Percentiles rank a stretch among this genome's conserved stretches.
phyloP scores from a whole-genome alignment of 495 filamentous ascomycete genomes.

The Neurospora pannonica region DNA sequence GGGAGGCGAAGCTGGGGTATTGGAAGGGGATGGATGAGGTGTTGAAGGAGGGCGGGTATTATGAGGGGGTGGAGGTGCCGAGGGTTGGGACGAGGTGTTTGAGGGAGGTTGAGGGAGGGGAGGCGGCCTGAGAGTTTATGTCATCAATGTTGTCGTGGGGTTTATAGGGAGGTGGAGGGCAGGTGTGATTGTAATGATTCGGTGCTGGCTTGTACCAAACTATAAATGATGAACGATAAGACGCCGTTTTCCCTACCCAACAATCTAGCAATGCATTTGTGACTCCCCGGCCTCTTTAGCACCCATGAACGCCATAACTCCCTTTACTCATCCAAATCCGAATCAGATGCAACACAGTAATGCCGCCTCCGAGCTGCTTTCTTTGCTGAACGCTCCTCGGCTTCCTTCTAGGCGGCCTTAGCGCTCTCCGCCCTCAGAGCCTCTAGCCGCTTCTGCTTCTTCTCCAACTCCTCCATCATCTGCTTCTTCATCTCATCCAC shows the following conservation, averaged over 20 bases:
- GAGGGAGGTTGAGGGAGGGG: slow-evolving; percentile 4
- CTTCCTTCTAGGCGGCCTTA: not conserved
- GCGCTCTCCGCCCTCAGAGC: slow-evolving; percentile 30
- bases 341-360: not conserved
- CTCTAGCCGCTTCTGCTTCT: slow-evolving; percentile 44
- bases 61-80: slow-evolving; percentile 43
- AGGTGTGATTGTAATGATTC: not conserved
- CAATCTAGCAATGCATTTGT: not conserved
- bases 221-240: not conserved
- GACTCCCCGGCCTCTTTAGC: not conserved
- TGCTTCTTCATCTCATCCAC: slow-evolving; percentile 55
- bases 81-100: slow-evolving; percentile 13
- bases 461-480: slow-evolving; percentile 53
- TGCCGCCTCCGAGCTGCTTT: not conserved
- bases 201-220: not conserved
- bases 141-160: not conserved
- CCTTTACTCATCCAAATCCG: not conserved
- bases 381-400: not conserved
- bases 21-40: slow-evolving; percentile 59
- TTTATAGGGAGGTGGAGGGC: not conserved
- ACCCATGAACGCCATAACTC: not conserved
- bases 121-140: not conserved
- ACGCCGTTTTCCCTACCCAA: not conserved
- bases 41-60: slow-evolving; percentile 67
- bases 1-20: slow-evolving; percentile 56